Percentiles rank a stretch among this genome's conserved stretches.
Conservation (phyloP, 2,329 filamentous ascomycete species). For the Trichoderma sp. region DNA sequence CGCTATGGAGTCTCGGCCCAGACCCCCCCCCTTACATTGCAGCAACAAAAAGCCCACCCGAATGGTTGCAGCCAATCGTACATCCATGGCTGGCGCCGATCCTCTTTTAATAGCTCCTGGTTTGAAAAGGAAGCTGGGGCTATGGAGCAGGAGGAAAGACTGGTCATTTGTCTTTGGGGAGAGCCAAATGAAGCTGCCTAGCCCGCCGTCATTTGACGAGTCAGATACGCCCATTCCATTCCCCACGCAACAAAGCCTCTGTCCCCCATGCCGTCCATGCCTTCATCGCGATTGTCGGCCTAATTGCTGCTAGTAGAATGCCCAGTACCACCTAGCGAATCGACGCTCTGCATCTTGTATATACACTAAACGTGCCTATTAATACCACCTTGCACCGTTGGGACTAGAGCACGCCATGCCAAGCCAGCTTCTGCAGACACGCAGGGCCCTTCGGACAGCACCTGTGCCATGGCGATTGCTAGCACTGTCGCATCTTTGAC, state of each 20-base stretch:
- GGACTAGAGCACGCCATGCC: constrained; percentile 1
- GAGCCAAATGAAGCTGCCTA: not conserved
- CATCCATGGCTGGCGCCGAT: constrained; percentile 18
- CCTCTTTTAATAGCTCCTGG: constrained; percentile 18
- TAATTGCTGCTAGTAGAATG: not conserved
- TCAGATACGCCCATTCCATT: constrained; percentile 12
- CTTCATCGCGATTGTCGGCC: constrained; percentile 19
- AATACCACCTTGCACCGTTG: constrained; percentile 1
- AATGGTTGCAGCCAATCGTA: constrained; percentile 15
- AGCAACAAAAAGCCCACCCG: constrained; percentile 5
- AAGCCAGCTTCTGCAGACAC: not conserved
- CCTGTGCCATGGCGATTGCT: not conserved
- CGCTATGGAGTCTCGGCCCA: constrained; percentile 9
- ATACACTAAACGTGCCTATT: not conserved
- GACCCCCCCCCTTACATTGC: not conserved
- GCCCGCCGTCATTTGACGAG: constrained; percentile 13
- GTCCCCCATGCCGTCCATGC: not conserved
- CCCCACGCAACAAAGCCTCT: constrained; percentile 11
- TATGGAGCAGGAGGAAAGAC: not conserved
- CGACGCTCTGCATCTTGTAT: not conserved
- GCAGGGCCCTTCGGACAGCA: not conserved
- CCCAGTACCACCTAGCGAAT: not conserved
- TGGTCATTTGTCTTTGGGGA: constrained; percentile 3
- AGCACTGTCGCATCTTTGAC: not conserved
- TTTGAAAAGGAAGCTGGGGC: constrained; percentile 19